Percentiles rank a stretch among this genome's conserved stretches.
phyloP scores from a whole-genome alignment of 352 stramenopile species.

The Aphanomyces euteiches region DNA sequence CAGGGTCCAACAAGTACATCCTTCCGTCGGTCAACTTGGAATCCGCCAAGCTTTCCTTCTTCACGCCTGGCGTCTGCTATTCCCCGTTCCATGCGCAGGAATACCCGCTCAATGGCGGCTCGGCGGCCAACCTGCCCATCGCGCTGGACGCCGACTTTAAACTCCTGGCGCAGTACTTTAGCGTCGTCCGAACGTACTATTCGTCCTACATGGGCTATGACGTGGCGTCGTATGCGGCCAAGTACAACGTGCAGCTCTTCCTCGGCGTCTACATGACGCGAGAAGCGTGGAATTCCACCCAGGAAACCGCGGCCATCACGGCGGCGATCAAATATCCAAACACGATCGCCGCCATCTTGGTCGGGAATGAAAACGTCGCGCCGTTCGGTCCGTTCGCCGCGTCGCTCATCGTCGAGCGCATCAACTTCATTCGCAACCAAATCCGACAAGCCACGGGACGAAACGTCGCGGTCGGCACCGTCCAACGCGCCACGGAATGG shows the following conservation, averaged over 20 bases:
- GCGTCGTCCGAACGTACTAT: slow-evolving; percentile 72
- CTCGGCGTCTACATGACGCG: slow-evolving; percentile 74
- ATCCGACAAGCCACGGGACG: slow-evolving; percentile 39
- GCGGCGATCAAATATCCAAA: slow-evolving; percentile 37
- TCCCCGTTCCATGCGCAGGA: slow-evolving; percentile 68
- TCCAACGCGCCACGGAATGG: slow-evolving; percentile 68
- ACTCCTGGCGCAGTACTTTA: slow-evolving; percentile 60
- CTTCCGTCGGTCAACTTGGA: neutral
- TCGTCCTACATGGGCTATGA: slow-evolving; percentile 56
- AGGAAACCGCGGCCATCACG: too few species aligned
- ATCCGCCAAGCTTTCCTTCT: neutral
- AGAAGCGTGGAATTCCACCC: slow-evolving; percentile 42
- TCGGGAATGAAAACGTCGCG: slow-evolving; percentile 74
- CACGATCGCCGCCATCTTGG: slow-evolving; percentile 56
- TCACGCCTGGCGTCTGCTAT: slow-evolving; percentile 57
- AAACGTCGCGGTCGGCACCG: slow-evolving; percentile 57
- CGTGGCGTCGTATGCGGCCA: slow-evolving; percentile 43
- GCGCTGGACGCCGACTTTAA: slow-evolving; percentile 66
- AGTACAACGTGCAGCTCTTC: slow-evolving; percentile 53
- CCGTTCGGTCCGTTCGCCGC: slow-evolving; percentile 46
- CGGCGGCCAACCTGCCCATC: slow-evolving; percentile 36
- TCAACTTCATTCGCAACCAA: slow-evolving; percentile 36
- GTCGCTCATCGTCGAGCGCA: slow-evolving; percentile 38
- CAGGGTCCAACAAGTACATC: neutral
- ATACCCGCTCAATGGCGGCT: slow-evolving; percentile 54